These are phyloP conservation scores for Lachnellula hyalina DNA, from an alignment of 2,329 filamentous ascomycete species.

Conservation along the genomic window DNA sequence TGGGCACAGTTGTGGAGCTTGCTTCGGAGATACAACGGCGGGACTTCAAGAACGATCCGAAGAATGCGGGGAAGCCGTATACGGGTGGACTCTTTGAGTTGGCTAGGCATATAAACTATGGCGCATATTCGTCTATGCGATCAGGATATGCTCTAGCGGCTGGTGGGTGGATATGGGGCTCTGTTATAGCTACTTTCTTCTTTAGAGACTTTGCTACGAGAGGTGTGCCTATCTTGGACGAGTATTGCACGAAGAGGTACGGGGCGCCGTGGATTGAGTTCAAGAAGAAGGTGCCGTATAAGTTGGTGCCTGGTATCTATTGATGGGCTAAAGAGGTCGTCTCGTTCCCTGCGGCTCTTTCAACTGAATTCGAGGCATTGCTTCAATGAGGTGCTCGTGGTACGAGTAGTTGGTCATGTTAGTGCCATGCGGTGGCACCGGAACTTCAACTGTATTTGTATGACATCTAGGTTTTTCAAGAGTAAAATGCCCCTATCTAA, in stretches of 20 bases:
- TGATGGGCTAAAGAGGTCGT: conserved; percentile 9
- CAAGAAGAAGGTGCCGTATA: conserved; percentile 35
- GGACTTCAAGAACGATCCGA: conserved; percentile 44
- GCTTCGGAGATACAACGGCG: conserved; percentile 52
- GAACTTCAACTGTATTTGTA: too few relatives aligned
- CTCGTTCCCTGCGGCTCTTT: too few relatives aligned
- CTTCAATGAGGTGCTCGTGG: neutral
- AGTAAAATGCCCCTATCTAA: too few relatives aligned
- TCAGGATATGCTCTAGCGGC: conserved; percentile 42
- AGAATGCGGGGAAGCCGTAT: conserved; percentile 48
- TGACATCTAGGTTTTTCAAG: too few relatives aligned
- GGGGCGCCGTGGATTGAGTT: conserved; percentile 35
- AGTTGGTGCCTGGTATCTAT: conserved; percentile 34
- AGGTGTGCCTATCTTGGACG: conserved; percentile 42
- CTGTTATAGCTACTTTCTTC: conserved; percentile 36
- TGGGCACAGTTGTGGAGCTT: conserved; percentile 50
- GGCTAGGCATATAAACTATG: conserved; percentile 50
- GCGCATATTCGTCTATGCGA: conserved; percentile 47
- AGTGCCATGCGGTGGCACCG: too few relatives aligned
- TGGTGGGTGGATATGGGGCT: conserved; percentile 43
- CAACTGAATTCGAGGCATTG: neutral
- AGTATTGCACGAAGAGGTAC: conserved; percentile 42
- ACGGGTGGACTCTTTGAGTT: conserved; percentile 43
- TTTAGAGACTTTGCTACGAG: conserved; percentile 40
- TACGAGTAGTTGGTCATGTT: too few relatives aligned